These are phyloP conservation scores for Tilletia caries DNA, from an alignment of 1,284 basidiomycete genomes.

Conservation along the genomic window DNA sequence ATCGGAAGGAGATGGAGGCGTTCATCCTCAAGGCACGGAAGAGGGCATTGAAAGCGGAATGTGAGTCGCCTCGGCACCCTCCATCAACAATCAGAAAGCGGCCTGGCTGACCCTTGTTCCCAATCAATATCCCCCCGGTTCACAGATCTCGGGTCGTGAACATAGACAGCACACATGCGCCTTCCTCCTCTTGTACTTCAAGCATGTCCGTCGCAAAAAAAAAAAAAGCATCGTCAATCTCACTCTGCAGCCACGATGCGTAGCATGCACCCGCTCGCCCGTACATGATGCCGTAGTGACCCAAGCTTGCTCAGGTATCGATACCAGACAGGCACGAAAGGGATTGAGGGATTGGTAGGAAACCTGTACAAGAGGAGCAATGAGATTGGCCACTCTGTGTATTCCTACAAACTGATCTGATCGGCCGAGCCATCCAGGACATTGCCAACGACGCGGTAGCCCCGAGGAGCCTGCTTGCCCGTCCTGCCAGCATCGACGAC, in stretches of 20 bases:
- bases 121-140: too few species aligned
- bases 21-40: slow-evolving; percentile 75
- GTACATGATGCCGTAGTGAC: too few species aligned
- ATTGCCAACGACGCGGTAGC: slow-evolving; percentile 50
- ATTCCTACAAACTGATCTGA: neutral
- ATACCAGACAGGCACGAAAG: too few species aligned
- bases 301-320: too few species aligned
- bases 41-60: slow-evolving; percentile 68
- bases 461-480: slow-evolving; percentile 45
- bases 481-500: slow-evolving; percentile 45
- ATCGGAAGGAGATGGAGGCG: slow-evolving; percentile 69
- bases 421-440: slow-evolving; percentile 17
- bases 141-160: slow-evolving; percentile 19
- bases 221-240: too few species aligned
- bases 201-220: neutral
- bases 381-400: too few species aligned
- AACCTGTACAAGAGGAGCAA: too few species aligned
- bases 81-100: too few species aligned
- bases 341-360: too few species aligned
- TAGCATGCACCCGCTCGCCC: too few species aligned
- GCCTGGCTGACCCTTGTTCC: too few species aligned
- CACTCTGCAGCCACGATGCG: too few species aligned
- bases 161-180: slow-evolving; percentile 16
- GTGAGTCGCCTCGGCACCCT: slow-evolving; percentile 18
- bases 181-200: slow-evolving; percentile 1